These are phyloP conservation scores for Suhomyces bolitotheri DNA, from an alignment of 1,139 yeast species.

Conservation along the genomic window DNA sequence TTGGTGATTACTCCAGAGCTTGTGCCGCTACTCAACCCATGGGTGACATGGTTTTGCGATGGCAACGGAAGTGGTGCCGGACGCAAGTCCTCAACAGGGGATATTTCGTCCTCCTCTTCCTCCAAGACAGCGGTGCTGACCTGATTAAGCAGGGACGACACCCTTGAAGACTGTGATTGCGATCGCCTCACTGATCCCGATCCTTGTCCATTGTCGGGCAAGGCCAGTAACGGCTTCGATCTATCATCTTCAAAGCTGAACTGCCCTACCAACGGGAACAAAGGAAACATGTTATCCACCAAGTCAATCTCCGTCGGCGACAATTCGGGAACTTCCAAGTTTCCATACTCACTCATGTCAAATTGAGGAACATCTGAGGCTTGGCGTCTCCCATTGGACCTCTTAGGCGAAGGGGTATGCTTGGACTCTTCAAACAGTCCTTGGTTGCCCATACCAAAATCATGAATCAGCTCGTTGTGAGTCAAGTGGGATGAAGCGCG, in stretches of 20 bases:
- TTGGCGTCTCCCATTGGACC: not conserved
- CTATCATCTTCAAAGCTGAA: slow-evolving; percentile 41
- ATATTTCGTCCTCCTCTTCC: slow-evolving; percentile 7
- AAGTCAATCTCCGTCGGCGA: slow-evolving; percentile 18
- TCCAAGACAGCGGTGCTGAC: slow-evolving; percentile 6
- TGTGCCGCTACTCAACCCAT: not conserved
- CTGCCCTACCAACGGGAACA: slow-evolving; percentile 53
- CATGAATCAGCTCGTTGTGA: slow-evolving; percentile 5
- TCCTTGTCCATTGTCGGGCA: slow-evolving; percentile 18
- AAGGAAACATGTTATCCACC: slow-evolving; percentile 44
- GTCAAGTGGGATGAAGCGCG: slow-evolving; percentile 8
- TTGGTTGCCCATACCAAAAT: slow-evolving; percentile 2
- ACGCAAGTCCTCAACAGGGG: not conserved
- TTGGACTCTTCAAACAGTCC: slow-evolving; percentile 8
- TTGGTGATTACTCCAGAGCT: slow-evolving; percentile 1
- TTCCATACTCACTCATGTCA: slow-evolving; percentile 9
- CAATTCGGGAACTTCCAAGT: slow-evolving; percentile 12
- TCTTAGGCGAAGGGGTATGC: slow-evolving; percentile 8
- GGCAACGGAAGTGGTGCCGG: slow-evolving; percentile 1
- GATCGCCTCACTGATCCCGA: slow-evolving; percentile 5
- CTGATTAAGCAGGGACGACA: slow-evolving; percentile 9
- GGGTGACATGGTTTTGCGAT: not conserved
- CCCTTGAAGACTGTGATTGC: slow-evolving; percentile 10
- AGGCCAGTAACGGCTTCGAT: slow-evolving; percentile 39
- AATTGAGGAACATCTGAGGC: slow-evolving; percentile 2